These are phyloP conservation scores for Orbilia blumenaviensis DNA, from an alignment of 2,329 filamentous ascomycete species.

Conservation along the genomic window DNA sequence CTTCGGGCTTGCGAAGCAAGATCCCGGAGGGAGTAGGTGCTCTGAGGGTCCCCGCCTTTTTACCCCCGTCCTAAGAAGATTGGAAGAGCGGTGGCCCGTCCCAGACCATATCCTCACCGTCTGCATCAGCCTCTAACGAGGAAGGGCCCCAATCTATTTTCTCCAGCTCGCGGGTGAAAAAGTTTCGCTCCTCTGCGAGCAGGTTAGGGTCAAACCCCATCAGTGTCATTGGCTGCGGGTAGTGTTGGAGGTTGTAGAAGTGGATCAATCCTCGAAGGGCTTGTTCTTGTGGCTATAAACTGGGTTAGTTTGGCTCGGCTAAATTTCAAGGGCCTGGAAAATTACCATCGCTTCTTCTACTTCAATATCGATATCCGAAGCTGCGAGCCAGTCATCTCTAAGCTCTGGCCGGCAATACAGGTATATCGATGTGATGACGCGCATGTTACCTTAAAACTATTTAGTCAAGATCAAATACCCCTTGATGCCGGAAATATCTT, in stretches of 20 bases:
- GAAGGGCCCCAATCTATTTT: conserved; percentile 61
- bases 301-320: not conserved
- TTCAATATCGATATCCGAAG: conserved; percentile 89
- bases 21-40: not conserved
- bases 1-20: not conserved
- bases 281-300: conserved; percentile 77
- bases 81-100: conserved; percentile 47
- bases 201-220: conserved; percentile 65
- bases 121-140: conserved; percentile 68
- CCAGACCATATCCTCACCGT: conserved; percentile 55
- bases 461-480: not conserved
- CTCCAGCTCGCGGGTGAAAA: conserved; percentile 80
- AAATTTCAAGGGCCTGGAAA: too few relatives aligned
- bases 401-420: conserved; percentile 91
- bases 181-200: conserved; percentile 78
- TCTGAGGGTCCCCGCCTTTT: conserved; percentile 7
- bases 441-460: conserved; percentile 75
- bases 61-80: conserved; percentile 39
- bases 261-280: conserved; percentile 87
- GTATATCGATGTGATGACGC: conserved; percentile 96
- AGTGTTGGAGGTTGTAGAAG: conserved; percentile 75
- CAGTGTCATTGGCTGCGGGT: conserved; percentile 55
- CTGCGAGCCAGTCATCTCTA: conserved; percentile 92
- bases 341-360: conserved; percentile 81
- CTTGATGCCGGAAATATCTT: not conserved